Base-by-base conservation (phyloP, 495 filamentous ascomycete genomes). In the Neurospora sp. region DNA sequence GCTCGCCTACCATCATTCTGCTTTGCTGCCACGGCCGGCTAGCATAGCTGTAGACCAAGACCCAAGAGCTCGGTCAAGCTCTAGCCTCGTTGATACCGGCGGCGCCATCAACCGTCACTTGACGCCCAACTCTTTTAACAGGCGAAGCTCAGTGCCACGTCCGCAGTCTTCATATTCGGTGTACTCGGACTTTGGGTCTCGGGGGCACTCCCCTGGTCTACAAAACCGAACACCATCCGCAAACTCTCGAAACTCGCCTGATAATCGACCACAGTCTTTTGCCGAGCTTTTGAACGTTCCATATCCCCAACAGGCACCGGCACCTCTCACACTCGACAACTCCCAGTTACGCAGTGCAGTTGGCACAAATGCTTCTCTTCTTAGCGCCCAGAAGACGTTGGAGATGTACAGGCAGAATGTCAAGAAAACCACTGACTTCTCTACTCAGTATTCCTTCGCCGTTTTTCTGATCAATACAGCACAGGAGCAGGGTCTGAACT, bases 351-450 rank as follows among this genome's bases (percentile, higher is more conserved):
- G 90, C 71, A 87, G 87, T 62, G 88, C 87, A n/a, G 90, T 98
- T 18, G 96, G 96, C 23, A 90, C 88, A 75, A 94, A 96, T 79
- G 94, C 94, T 20, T 96, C 93, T 3, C 85, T 98, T 11, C 86
- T 99, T 37, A 94, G 94, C 78, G 91, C 93, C 41, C 91, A 92
- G 77, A 91, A 97, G 79, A 98, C 96, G 2, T 86, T 99, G 72
- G 94, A 98, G 74, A 97, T 98, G 95, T 99, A 99, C 78, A 87
- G 96, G 39, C 90, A 90, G 48, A 98, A 97, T 79, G 92, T 97
- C 31, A 98, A 97, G 85, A 99, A 98, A 81, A 95, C 94, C 0
- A 95, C 93, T 74, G 93, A 98, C 78, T 88, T 91, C 6, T 88
- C 90, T 7, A 89, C 94, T 35, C 93, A 97, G 79, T 98, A 98